These are phyloP conservation scores for Harrya chromipes DNA, from an alignment of 768 basidiomycete genomes.

Conservation along the genomic window DNA sequence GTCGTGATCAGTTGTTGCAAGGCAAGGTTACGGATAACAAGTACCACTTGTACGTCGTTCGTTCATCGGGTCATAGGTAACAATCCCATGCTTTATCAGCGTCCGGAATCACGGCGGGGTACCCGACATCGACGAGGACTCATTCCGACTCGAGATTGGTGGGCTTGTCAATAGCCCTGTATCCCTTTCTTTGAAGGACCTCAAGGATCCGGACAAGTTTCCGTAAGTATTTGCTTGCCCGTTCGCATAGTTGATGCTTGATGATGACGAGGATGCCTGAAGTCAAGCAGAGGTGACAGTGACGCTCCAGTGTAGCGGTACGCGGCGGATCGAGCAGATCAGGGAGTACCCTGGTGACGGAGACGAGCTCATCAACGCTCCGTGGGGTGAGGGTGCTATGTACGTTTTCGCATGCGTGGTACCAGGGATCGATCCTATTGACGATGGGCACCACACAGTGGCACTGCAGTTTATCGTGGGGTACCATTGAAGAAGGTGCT, in stretches of 20 bases:
- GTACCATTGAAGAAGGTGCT: slow-evolving; percentile 53
- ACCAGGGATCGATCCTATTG: slow-evolving; percentile 28
- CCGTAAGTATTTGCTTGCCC: slow-evolving; percentile 34
- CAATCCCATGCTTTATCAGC: slow-evolving; percentile 23
- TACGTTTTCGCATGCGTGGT: slow-evolving; percentile 15
- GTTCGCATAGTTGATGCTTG: too few relatives aligned
- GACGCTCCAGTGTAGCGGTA: slow-evolving; percentile 55
- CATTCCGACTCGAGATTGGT: slow-evolving; percentile 47
- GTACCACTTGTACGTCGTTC: slow-evolving; percentile 46
- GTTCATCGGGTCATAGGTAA: too few relatives aligned
- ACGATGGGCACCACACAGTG: slow-evolving; percentile 27
- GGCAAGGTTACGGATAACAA: slow-evolving; percentile 48
- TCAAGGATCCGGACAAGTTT: slow-evolving; percentile 45
- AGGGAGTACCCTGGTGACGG: slow-evolving; percentile 51
- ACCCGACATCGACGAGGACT: slow-evolving; percentile 46
- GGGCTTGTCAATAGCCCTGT: slow-evolving; percentile 47
- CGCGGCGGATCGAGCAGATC: slow-evolving; percentile 51
- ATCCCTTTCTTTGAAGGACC: slow-evolving; percentile 44
- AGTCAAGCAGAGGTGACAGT: slow-evolving; percentile 49
- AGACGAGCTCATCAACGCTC: slow-evolving; percentile 51
- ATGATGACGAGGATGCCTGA: neutral
- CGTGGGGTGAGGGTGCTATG: slow-evolving; percentile 55
- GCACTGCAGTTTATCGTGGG: slow-evolving; percentile 51
- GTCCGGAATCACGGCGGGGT: slow-evolving; percentile 55
- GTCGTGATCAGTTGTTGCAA: slow-evolving; percentile 38